These are phyloP conservation scores for Hortiboletus flavorubellus DNA, from an alignment of 768 basidiomycete genomes.

Conservation along the genomic window DNA sequence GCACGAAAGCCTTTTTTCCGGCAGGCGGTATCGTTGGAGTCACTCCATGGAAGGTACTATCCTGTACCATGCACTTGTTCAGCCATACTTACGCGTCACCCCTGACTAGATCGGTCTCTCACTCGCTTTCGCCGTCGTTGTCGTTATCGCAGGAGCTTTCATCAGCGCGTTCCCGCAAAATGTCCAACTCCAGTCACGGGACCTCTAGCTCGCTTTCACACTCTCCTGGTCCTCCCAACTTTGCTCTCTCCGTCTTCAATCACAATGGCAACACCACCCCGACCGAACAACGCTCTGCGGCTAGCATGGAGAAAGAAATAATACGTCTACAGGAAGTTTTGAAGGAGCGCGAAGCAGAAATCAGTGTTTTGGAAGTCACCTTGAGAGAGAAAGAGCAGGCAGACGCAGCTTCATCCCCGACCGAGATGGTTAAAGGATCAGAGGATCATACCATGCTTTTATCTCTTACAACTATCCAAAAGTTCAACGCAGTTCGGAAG, in stretches of 20 bases:
- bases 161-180: constrained; percentile 82
- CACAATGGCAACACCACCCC: constrained; percentile 23
- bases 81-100: constrained; percentile 8
- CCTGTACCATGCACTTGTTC: constrained; percentile 2
- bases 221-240: constrained; percentile 56
- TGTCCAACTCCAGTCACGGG: constrained; percentile 72
- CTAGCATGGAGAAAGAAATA: constrained; percentile 90
- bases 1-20: constrained; percentile 80
- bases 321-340: constrained; percentile 93
- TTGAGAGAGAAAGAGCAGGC: constrained; percentile 38
- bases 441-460: constrained; percentile 39
- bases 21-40: constrained; percentile 83
- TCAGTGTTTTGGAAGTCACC: constrained; percentile 62
- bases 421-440: constrained; percentile 5
- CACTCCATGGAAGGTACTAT: constrained; percentile 78
- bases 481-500: constrained; percentile 71
- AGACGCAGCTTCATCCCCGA: neutral
- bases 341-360: constrained; percentile 90
- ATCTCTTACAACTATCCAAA: constrained; percentile 69
- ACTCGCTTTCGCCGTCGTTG: constrained; percentile 90
- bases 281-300: constrained; percentile 67
- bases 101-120: constrained; percentile 74
- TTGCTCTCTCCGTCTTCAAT: constrained; percentile 54
- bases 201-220: constrained; percentile 64
- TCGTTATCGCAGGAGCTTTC: constrained; percentile 97